Conservation (phyloP, 495 filamentous ascomycete genomes). For the Penicillium fimorum region DNA sequence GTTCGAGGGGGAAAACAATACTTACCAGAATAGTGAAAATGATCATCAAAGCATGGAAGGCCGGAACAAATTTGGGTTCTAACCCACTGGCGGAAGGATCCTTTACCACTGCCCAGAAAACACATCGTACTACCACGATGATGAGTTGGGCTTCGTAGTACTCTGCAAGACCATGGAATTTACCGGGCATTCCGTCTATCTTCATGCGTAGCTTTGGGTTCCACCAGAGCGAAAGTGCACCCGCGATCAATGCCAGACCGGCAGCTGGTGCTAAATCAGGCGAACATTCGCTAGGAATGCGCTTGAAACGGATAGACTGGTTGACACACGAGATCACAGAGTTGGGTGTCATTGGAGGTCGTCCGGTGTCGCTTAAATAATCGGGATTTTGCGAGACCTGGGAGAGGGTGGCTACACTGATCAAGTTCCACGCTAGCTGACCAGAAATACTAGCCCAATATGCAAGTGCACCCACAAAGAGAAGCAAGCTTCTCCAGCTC, state of each 20-base stretch:
- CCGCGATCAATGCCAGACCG: constrained; percentile 48
- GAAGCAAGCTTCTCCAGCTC: constrained; percentile 53
- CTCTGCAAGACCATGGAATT: constrained; percentile 61
- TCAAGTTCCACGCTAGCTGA: constrained; percentile 44
- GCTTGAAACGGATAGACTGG: constrained; percentile 21
- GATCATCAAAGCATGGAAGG: constrained; percentile 57
- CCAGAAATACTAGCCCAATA: constrained; percentile 51
- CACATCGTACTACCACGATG: constrained; percentile 55
- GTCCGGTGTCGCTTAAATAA: background rate
- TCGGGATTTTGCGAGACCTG: constrained; percentile 14
- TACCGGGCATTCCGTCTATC: constrained; percentile 59
- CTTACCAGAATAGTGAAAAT: constrained; percentile 56
- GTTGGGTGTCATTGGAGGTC: constrained; percentile 3
- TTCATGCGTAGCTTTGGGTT: constrained; percentile 68
- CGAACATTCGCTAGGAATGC: constrained; percentile 30
- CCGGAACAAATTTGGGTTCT: constrained; percentile 38
- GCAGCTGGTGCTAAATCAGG: constrained; percentile 39
- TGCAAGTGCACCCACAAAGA: constrained; percentile 48
- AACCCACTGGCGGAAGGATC: constrained; percentile 47
- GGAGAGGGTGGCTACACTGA: constrained; percentile 27
- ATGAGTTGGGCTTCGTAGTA: constrained; percentile 71
- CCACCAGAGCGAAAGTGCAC: constrained; percentile 68
- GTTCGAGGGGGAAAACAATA: constrained; percentile 3
- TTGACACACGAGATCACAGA: constrained; percentile 31
- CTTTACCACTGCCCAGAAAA: constrained; percentile 51